Conservation (phyloP, 345 rosid species). For the Moringa oleifera region DNA sequence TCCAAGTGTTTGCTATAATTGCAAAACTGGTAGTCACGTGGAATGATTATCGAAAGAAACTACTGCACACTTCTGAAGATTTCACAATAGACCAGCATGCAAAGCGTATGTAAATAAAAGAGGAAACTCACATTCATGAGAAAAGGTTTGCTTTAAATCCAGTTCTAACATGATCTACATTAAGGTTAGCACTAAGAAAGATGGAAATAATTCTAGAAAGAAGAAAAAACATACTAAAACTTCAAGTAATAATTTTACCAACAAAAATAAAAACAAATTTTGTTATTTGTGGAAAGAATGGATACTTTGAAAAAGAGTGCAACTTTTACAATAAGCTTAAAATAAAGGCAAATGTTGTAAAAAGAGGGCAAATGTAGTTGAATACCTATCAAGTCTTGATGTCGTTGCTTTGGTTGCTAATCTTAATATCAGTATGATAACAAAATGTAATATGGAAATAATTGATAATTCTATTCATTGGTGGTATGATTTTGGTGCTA, state of each 20-base stretch:
- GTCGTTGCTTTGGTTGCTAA: not conserved
- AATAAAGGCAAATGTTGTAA: not conserved
- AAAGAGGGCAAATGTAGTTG: not conserved
- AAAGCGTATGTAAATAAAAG: not conserved
- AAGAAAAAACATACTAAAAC: not conserved
- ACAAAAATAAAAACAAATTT: too few species aligned
- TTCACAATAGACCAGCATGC: not conserved
- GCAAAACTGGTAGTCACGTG: not conserved
- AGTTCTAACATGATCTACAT: too few species aligned
- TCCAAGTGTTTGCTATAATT: too few species aligned
- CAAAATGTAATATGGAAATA: not conserved
- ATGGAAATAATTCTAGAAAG: too few species aligned
- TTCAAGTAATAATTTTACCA: too few species aligned
- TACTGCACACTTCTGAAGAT: not conserved
- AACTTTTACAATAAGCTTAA: not conserved
- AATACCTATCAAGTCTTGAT: not conserved
- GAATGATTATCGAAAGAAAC: too few species aligned
- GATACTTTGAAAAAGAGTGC: not conserved
- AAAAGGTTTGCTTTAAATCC: too few species aligned
- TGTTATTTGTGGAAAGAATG: not conserved
- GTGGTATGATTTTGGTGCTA: too few species aligned
- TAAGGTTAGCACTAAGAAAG: too few species aligned
- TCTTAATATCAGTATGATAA: not conserved
- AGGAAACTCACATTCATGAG: not conserved
- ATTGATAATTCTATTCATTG: not conserved